These are phyloP conservation scores for Cyberlindnera euphorbiae DNA, from an alignment of 805 yeast genomes.

Conservation along the genomic window DNA sequence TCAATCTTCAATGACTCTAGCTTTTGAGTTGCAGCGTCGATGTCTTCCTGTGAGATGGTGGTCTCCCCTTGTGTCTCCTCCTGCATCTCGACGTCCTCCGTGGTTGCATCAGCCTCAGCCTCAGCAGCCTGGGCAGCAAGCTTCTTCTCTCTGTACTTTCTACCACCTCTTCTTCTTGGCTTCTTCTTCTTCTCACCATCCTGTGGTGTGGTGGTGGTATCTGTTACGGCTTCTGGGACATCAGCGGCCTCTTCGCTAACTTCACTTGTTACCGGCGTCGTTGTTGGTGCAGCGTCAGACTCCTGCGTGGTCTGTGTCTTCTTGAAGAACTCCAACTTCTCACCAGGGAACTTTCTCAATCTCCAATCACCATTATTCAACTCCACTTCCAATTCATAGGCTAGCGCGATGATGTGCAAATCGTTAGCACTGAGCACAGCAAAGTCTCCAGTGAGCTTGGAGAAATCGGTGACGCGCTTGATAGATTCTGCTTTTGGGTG, in stretches of 20 bases:
- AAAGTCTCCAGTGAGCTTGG: slow-evolving; percentile 87
- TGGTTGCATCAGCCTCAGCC: slow-evolving; percentile 23
- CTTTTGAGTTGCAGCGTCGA: slow-evolving; percentile 7
- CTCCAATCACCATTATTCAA: slow-evolving; percentile 63
- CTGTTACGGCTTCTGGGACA: slow-evolving; percentile 7
- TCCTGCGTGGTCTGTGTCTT: slow-evolving; percentile 8
- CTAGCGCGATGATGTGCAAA: slow-evolving; percentile 85
- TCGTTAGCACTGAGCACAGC: slow-evolving; percentile 86
- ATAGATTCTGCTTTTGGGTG: slow-evolving; percentile 72
- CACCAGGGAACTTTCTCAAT: slow-evolving; percentile 71
- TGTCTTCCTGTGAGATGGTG: slow-evolving; percentile 6
- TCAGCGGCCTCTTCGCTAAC: slow-evolving; percentile 9
- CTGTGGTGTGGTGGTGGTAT: too few relatives aligned
- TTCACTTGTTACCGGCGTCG: slow-evolving; percentile 10
- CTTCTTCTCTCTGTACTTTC: slow-evolving; percentile 56
- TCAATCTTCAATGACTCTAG: slow-evolving; percentile 3
- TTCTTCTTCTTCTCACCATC: slow-evolving; percentile 29
- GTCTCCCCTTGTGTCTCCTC: slow-evolving; percentile 6
- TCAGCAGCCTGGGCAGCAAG: slow-evolving; percentile 34
- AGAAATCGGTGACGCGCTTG: slow-evolving; percentile 65
- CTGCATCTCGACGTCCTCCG: slow-evolving; percentile 6
- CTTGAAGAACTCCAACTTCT: slow-evolving; percentile 28
- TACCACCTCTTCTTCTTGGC: slow-evolving; percentile 59
- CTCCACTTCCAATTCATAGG: slow-evolving; percentile 82
- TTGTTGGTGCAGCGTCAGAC: too few relatives aligned